Base-by-base conservation (phyloP, 2,329 filamentous ascomycete species). In the Fusarium sp. region DNA sequence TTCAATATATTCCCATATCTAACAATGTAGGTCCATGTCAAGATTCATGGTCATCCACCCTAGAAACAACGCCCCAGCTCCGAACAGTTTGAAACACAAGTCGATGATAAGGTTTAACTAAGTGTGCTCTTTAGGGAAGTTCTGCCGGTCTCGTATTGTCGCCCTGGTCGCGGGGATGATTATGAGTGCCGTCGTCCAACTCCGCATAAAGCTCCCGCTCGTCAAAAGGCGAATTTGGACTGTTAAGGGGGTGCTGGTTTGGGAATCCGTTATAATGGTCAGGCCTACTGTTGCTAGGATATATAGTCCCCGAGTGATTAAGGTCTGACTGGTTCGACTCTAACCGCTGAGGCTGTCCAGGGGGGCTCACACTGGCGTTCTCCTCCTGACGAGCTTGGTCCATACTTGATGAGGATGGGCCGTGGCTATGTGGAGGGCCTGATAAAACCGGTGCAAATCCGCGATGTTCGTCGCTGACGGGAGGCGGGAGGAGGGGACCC, bases 261-360 rank as follows among this genome's bases (percentile, higher is more conserved):
- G 68, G 45, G 34, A 72, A 59, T n/a, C 67, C 62, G 22, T 34
- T 34, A 46, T 68, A 70, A 44, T 70, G 63, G 10, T 58, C 46
- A 5, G 69, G 61, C 45, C 50, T 67, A 31, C 68, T 66, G 32
- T 51, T 62, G 3, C 58, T 57, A 15, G 39, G 56, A 42, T 72
- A 70, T n/a, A 61, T 52, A 12, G 56, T 59, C 15, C 59, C 67
- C 4, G 62, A 53, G 45, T 67, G 53, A n/a, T 45, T 47, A 39
- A 60, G 42, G 10, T 47, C 56, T 32, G 55, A 48, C 29, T 66
- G 48, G 31, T 45, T 49, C 9, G 50, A 53, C 6, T 31, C 32
- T 31, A 49, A 31, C 4, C 48, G 39, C 25, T 50, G 58, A 32
- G 38, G 46, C 9, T 52, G 29, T 10, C 19, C 48, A 38, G 52